Evolutionary conservation across 306 rosid species (phyloP), one percentile per base, ranked within the genome.

Genomic region (Pueraria montana): DNA sequence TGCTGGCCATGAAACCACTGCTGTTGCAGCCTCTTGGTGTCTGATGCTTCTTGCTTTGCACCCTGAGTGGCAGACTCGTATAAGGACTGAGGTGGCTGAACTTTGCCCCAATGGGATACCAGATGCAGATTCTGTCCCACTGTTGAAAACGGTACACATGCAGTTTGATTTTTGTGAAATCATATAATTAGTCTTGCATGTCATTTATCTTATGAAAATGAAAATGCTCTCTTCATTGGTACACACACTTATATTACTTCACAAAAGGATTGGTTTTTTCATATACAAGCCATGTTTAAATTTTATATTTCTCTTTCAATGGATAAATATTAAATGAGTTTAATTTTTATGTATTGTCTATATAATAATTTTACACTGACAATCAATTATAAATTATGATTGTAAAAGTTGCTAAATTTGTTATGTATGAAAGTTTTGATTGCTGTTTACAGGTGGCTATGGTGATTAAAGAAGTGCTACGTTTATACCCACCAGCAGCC

Each of bases 1-100:
- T 77, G 97, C 99, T 14, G 99, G 99, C 11, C 97, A 96, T 75
- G 99, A 96, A 85, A 80, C 98, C 74, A 94, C 96, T 14, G 92
- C 95, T 55, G 87, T 85, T 20, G 92, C 99, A 5, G 93, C 94
- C 55, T 90, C 96, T 23, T 96, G 99, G 99, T 83, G 91, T 69
- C 73, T 96, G 86, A 89, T 96, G 98, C 88, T 96, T 40, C 98
- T 96, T 11, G 97, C 97, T 61, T 62, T 87, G 9, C 91, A 94
- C 74, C 97, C 97, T 0, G 84, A 92, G 24, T 96, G 97, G 99
- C 99, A 96, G 80, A 74, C 82, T 50, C 91, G 89, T 23, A 85
- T 96, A 1, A 79, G 97, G 70, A 34, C 78, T 0, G 99, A 96
- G 89, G 80, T 96, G 0, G 85, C 86, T 76, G 87, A 94, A 65